These are phyloP conservation scores for Letharia lupina DNA, from an alignment of 495 filamentous ascomycete species.

Conservation along the genomic window DNA sequence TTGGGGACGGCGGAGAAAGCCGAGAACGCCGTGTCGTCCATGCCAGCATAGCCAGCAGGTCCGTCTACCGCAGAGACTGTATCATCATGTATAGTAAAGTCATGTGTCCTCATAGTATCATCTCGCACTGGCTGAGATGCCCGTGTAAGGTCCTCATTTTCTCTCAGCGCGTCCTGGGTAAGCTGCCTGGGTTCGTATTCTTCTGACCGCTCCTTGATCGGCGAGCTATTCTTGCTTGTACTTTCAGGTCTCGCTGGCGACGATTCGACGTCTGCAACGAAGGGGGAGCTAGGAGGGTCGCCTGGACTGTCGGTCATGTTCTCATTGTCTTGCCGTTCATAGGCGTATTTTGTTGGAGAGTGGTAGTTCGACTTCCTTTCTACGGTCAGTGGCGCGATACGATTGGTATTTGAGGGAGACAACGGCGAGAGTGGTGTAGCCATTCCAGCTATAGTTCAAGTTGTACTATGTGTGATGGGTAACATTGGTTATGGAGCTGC, in stretches of 20 bases:
- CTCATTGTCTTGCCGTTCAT: conserved; percentile 17
- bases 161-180: conserved; percentile 28
- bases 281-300: conserved; percentile 30
- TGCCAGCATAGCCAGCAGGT: conserved; percentile 25
- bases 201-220: conserved; percentile 13
- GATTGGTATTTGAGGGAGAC: conserved; percentile 39
- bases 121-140: conserved; percentile 26
- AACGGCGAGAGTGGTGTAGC: conserved; percentile 40
- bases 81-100: conserved; percentile 23
- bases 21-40: conserved; percentile 79
- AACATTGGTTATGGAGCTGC: not conserved
- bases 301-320: conserved; percentile 20
- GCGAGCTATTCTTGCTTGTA: conserved; percentile 17
- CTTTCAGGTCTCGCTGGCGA: conserved; percentile 11
- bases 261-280: conserved; percentile 24
- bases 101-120: conserved; percentile 25
- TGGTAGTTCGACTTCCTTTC: conserved; percentile 10
- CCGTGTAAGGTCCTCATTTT: conserved; percentile 32
- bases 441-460: conserved; percentile 28
- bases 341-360: conserved; percentile 8
- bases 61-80: conserved; percentile 13
- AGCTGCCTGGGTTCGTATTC: conserved; percentile 9
- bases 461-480: not conserved
- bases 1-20: conserved; percentile 75
- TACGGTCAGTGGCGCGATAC: conserved; percentile 7